Evolutionary conservation across 768 basidiomycete species (phyloP), one percentile per base, ranked within the genome.

Genomic region (Hemileccinum rubropunctum): DNA sequence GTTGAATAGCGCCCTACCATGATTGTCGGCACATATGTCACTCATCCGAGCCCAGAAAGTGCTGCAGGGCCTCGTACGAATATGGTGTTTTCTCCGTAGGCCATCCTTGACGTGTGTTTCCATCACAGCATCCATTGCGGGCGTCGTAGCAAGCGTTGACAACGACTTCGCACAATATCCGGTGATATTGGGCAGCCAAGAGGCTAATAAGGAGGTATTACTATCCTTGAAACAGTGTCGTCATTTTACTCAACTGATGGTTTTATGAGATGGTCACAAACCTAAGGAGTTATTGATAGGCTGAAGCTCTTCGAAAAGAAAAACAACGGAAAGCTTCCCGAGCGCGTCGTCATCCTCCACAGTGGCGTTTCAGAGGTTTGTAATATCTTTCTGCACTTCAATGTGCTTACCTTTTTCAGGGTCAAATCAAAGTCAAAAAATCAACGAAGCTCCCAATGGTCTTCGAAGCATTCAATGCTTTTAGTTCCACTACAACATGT

Each of bases 11-110:
- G 67, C 43, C 62, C 69, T 23, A 79, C 77, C 6, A 78, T 79
- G 73, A 56, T 79, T n/a, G n/a, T n/a, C n/a, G n/a, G n/a, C n/a
- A 74, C 75, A 63, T 73, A 73, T 45, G 83, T 86, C n/a, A 88
- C 84, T 1, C 88, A 91, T 64, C 86, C 87, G 15, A 81, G 85
- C 8, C 81, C 79, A 5, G 82, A 82, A 3, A 83, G 82, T 47
- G 73, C 78, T 51, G 66, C 57, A 43, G 73, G 75, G 18, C 75
- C 76, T 9, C 73, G 58, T 59, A 35, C 44, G 58, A 50, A 8
- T 46, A n/a, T 41, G 18, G 6, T 6, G 9, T 38, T 27, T 3
- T 26, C 17, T 23, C 3, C 26, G 7, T 11, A 4, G n/a, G 10
- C 17, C 7, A 17, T 47, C 13, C 28, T 40, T 28, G 27, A 30